Evolutionary conservation across 495 filamentous ascomycete genomes (phyloP).

Genomic region (Patellaria atrata): DNA sequence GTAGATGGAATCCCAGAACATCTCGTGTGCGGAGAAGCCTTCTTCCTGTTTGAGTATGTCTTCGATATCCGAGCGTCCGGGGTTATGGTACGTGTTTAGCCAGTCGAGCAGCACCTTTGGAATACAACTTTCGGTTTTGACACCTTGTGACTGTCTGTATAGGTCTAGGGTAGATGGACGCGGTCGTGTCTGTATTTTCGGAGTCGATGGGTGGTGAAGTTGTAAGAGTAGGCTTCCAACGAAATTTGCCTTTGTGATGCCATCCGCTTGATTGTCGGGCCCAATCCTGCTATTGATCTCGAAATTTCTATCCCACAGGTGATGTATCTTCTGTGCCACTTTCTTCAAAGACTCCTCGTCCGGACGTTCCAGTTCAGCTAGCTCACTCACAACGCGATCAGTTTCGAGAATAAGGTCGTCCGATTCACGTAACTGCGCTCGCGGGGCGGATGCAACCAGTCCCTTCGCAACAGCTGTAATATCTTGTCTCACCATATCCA

Average conservation of each 20-base stretch:
- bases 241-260: conserved; percentile 58
- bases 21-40: conserved; percentile 53
- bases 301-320: conserved; percentile 43
- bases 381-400: conserved; percentile 22
- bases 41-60: conserved; percentile 46
- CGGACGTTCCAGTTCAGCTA: conserved; percentile 5
- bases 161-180: conserved; percentile 23
- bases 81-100: conserved; percentile 54
- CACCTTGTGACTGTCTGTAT: conserved; percentile 2
- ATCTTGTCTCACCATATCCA: conserved; percentile 4
- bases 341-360: conserved; percentile 17
- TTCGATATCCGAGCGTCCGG: conserved; percentile 43
- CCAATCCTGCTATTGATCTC: conserved; percentile 7
- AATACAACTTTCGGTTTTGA: conserved; percentile 32
- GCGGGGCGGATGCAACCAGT: conserved; percentile 3
- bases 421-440: conserved; percentile 5
- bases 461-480: conserved; percentile 15
- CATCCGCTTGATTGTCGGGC: conserved; percentile 40
- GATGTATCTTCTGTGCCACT: conserved; percentile 38
- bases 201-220: conserved; percentile 52
- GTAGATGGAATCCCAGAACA: conserved; percentile 65
- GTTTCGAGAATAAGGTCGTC: conserved; percentile 13
- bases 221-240: conserved; percentile 54
- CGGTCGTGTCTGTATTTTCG: conserved; percentile 22
- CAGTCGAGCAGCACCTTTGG: conserved; percentile 66